Conservation (phyloP, 2,329 filamentous ascomycete genomes). For the Fusarium mundagurra region DNA sequence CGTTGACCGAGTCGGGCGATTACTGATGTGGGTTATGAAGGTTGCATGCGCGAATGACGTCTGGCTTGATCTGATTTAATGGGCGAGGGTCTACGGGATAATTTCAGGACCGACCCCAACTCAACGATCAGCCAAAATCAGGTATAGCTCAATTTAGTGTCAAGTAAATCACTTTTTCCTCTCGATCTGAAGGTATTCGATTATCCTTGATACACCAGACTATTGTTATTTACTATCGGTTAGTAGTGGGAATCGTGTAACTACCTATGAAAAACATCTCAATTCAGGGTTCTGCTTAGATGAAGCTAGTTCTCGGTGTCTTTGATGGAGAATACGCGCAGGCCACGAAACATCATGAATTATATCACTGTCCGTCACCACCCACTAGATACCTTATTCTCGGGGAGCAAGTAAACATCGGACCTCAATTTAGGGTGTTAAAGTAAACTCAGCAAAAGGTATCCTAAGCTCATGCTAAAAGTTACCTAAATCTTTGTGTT, state of each 20-base stretch:
- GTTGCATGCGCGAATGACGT: constrained; percentile 41
- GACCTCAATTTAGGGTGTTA: no score
- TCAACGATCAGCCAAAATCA: not conserved
- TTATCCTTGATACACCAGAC: not conserved
- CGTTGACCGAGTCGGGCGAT: constrained; percentile 1
- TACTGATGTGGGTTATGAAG: constrained; percentile 31
- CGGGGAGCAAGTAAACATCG: no score
- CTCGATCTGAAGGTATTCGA: not conserved
- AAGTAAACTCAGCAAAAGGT: no score
- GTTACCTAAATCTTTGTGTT: no score
- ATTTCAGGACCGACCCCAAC: constrained; percentile 25
- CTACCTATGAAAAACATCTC: not conserved
- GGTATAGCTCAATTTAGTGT: not conserved
- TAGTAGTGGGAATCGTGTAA: not conserved
- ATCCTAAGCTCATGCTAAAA: no score
- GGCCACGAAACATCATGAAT: not conserved
- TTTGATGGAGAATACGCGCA: not conserved
- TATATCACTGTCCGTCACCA: not conserved
- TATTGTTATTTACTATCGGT: not conserved
- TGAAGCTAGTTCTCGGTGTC: not conserved
- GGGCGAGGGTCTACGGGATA: constrained; percentile 29
- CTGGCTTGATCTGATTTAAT: constrained; percentile 35
- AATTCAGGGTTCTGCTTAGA: not conserved
- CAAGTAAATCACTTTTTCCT: not conserved
- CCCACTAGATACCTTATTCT: no score